Evolutionary conservation across 129 eudicot species (phyloP).

Genomic region (Scalesia atractyloides): DNA sequence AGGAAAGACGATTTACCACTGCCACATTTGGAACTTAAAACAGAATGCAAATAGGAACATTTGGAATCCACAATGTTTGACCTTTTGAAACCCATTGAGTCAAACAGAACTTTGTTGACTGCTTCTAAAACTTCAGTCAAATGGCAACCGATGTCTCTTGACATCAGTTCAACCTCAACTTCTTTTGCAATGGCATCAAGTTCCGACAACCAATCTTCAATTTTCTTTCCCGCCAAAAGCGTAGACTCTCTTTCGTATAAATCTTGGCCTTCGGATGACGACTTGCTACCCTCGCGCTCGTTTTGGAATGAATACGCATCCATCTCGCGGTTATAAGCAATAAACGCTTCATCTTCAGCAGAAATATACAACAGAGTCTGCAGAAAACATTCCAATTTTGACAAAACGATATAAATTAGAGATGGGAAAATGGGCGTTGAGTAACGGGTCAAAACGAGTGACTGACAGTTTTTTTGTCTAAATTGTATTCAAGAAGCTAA

Average conservation of each 20-base stretch:
- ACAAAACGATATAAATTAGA: background rate
- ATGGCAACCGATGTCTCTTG: conserved; percentile 90
- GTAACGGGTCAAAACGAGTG: background rate
- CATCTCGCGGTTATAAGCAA: conserved; percentile 68
- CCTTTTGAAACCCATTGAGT: conserved; percentile 71
- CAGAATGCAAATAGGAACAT: conserved; percentile 85
- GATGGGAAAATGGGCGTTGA: background rate
- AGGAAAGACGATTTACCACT: conserved; percentile 53
- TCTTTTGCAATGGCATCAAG: conserved; percentile 79
- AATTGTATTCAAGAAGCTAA: background rate
- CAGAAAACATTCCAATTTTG: conserved; percentile 8
- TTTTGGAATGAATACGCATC: conserved; percentile 57
- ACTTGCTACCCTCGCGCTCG: conserved; percentile 51
- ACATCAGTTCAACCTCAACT: conserved; percentile 74
- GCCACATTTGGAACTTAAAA: conserved; percentile 66
- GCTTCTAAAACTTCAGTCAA: conserved; percentile 82
- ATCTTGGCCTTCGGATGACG: conserved; percentile 32
- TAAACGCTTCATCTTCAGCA: conserved; percentile 81
- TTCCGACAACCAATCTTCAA: conserved; percentile 73
- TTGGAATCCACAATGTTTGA: conserved; percentile 72
- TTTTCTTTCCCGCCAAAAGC: conserved; percentile 64
- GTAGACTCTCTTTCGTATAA: conserved; percentile 46
- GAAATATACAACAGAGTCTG: conserved; percentile 77
- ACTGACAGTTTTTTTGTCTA: background rate
- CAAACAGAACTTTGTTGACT: conserved; percentile 78